Evolutionary conservation across 345 rosid genomes (phyloP), one percentile per base, ranked within the genome.

Genomic region (Populus tremula): DNA sequence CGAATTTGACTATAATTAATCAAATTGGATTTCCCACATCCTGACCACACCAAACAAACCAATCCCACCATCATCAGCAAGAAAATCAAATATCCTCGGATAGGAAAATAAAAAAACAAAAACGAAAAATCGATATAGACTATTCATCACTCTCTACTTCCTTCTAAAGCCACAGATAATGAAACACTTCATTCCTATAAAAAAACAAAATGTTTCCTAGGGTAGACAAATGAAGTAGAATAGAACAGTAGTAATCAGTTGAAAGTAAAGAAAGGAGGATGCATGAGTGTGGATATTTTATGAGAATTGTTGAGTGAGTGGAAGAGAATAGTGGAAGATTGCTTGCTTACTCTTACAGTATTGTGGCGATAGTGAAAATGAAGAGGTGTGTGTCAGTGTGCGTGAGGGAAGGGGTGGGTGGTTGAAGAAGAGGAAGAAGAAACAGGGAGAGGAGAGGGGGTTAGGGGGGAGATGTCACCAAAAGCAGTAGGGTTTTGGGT

Each of bases 401-500:
- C 45, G 50, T 13, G 50, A 47, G 50, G 4, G 17, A 14, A 5
- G 47, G 7, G 67, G n/a, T 13, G 50, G 67, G 16, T 13, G 50
- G 53, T 35, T 49, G 74, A 43, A 21, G 14, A 47, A 21, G 78
- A 75, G 12, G 45, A 13, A 66, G 78, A 16, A 47, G 69, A n/a
- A 14, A 64, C 31, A 68, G 4, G 12, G 3, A 23, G 23, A 27
- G 67, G 5, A 1, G 38, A 12, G 1, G 74, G 65, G 64, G 36
- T 31, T 18, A 10, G 14, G 39, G 23, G 38, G 5, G 18, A 36
- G 80, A 72, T 61, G 72, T 72, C 67, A 64, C 62, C 67, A 49
- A 17, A 67, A 6, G 70, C 65, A 25, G 80, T 81, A 81, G 84
- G 84, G 84, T 82, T 82, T 82, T 82, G 84, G 84, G 84, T 74